Percentiles rank a stretch among this genome's conserved stretches.
These are phyloP conservation scores for Botrytis aclada DNA, from an alignment of 2,329 filamentous ascomycete species.

Conservation along the genomic window DNA sequence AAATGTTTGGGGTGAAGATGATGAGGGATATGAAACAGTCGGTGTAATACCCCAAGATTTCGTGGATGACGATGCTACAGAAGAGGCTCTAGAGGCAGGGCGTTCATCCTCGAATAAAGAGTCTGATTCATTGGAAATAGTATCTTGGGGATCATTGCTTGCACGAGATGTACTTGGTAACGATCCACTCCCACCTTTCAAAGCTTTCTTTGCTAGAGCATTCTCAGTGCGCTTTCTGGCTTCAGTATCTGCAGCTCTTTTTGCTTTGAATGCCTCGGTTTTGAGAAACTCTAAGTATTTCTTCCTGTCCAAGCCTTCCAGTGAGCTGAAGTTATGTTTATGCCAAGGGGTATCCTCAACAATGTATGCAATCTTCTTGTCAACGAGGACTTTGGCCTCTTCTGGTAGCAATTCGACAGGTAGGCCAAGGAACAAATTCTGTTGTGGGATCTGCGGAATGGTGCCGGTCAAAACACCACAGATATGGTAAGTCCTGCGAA, in stretches of 20 bases:
- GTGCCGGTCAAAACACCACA: constrained; percentile 84
- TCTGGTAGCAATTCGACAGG: constrained; percentile 89
- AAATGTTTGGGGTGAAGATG: constrained; percentile 33
- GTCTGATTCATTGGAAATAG: constrained; percentile 17
- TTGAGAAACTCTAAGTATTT: constrained; percentile 60
- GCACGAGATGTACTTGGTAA: constrained; percentile 17
- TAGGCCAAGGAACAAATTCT: constrained; percentile 88
- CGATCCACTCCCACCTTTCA: constrained; percentile 24
- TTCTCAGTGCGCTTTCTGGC: constrained; percentile 30
- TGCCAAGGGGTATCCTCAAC: constrained; percentile 77
- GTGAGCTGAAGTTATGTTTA: constrained; percentile 56
- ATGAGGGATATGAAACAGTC: constrained; percentile 44
- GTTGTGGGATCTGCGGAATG: constrained; percentile 86
- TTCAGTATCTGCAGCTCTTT: constrained; percentile 39
- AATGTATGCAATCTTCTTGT: constrained; percentile 72
- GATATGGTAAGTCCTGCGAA: constrained; percentile 78
- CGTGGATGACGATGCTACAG: constrained; percentile 22
- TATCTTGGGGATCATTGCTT: not conserved
- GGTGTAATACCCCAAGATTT: constrained; percentile 41
- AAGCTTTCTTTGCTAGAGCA: constrained; percentile 32
- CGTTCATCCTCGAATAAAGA: constrained; percentile 33
- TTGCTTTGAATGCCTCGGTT: constrained; percentile 45
- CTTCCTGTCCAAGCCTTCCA: constrained; percentile 55
- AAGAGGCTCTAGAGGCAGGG: constrained; percentile 40
- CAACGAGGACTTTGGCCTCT: constrained; percentile 78